These are phyloP conservation scores for Aspergillus amoenus DNA, from an alignment of 2,329 filamentous ascomycete species.

Conservation along the genomic window DNA sequence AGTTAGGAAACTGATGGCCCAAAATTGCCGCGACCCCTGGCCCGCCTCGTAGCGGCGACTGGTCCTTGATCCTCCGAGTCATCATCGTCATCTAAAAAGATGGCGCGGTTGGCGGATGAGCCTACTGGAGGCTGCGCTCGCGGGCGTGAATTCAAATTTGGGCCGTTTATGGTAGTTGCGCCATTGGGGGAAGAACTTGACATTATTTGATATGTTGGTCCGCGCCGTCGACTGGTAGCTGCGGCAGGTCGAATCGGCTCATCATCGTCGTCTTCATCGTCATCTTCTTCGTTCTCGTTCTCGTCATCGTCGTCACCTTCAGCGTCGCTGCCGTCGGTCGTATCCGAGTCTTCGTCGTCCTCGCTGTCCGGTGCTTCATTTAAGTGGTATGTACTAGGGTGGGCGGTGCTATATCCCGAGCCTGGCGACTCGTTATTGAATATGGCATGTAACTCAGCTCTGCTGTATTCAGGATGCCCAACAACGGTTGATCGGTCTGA, in stretches of 20 bases:
- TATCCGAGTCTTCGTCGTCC: neutral
- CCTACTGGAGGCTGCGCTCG: slow-evolving; percentile 11
- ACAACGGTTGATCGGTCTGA: slow-evolving; percentile 37
- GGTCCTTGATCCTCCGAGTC: slow-evolving; percentile 34
- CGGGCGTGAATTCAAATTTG: neutral
- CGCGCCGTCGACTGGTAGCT: slow-evolving; percentile 15
- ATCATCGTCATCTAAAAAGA: slow-evolving; percentile 28
- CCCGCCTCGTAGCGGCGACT: slow-evolving; percentile 23
- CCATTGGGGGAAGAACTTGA: slow-evolving; percentile 16
- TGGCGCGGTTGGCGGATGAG: slow-evolving; percentile 24
- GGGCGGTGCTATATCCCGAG: slow-evolving; percentile 19
- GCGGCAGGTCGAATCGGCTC: slow-evolving; percentile 21
- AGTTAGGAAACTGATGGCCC: slow-evolving; percentile 1
- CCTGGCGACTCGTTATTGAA: slow-evolving; percentile 17
- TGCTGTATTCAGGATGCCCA: slow-evolving; percentile 19
- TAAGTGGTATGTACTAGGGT: neutral
- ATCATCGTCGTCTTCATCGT: slow-evolving; percentile 19
- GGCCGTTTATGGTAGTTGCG: neutral
- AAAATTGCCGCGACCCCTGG: slow-evolving; percentile 18
- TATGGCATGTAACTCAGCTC: slow-evolving; percentile 3
- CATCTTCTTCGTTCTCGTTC: slow-evolving; percentile 13
- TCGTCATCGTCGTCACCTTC: slow-evolving; percentile 18
- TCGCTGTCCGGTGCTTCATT: slow-evolving; percentile 13
- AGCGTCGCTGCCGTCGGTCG: neutral
- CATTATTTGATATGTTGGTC: slow-evolving; percentile 9